phyloP scores from a whole-genome alignment of 2,329 filamentous ascomycete genomes.

The Calonectria pteridis region DNA sequence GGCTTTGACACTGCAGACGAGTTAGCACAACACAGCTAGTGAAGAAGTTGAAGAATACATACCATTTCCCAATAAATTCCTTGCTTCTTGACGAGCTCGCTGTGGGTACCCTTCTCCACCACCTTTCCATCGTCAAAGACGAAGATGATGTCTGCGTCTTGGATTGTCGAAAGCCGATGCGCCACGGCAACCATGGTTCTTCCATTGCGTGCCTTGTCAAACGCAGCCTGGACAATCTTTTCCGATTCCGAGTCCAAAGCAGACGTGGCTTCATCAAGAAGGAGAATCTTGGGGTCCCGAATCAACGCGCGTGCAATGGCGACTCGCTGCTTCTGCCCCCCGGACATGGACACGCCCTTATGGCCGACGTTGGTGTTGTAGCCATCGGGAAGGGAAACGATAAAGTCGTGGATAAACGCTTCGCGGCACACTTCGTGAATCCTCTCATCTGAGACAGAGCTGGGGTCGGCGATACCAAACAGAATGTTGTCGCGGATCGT shows the following conservation, averaged over 20 bases:
- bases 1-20: constrained; percentile 35
- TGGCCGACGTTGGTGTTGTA: constrained; percentile 62
- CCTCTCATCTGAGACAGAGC: constrained; percentile 32
- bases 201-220: constrained; percentile 57
- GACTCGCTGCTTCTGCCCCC: constrained; percentile 68
- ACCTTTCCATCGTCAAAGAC: constrained; percentile 57
- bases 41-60: not conserved
- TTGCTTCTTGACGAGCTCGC: constrained; percentile 33
- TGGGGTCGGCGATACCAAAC: constrained; percentile 30
- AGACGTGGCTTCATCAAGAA: constrained; percentile 78
- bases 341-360: constrained; percentile 67
- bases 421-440: constrained; percentile 47
- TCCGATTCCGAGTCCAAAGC: constrained; percentile 72
- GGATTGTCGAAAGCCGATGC: constrained; percentile 57
- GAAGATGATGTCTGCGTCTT: constrained; percentile 58
- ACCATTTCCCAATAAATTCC: constrained; percentile 42
- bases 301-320: constrained; percentile 67
- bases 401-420: constrained; percentile 70
- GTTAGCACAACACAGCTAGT: constrained; percentile 2
- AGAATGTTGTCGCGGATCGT: constrained; percentile 47
- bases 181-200: constrained; percentile 57
- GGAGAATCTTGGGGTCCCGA: constrained; percentile 65
- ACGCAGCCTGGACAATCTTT: constrained; percentile 63
- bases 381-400: constrained; percentile 62
- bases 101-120: constrained; percentile 56